phyloP scores from a whole-genome alignment of 1,284 basidiomycete species.

The Ceratobasidium sp. region DNA sequence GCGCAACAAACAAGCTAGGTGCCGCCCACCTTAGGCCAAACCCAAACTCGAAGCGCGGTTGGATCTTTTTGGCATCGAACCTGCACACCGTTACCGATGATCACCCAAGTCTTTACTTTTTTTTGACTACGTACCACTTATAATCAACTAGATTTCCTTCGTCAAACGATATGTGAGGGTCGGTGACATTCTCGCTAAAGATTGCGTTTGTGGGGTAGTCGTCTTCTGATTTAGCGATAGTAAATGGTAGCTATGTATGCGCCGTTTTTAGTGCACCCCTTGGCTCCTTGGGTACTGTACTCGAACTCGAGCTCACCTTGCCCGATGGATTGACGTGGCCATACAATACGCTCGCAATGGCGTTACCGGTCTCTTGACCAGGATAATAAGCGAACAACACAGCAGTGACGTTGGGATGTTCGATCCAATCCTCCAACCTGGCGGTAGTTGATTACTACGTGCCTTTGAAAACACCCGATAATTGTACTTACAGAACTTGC shows the following conservation, averaged over 20 bases:
- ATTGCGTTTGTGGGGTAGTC: constrained; percentile 45
- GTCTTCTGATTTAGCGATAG: constrained; percentile 57
- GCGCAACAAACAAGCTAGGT: constrained; percentile 56
- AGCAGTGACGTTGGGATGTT: constrained; percentile 70
- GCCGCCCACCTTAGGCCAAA: constrained; percentile 64
- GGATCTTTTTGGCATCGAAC: constrained; percentile 54
- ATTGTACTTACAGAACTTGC: constrained; percentile 25
- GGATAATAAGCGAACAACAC: constrained; percentile 53
- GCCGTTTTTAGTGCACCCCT: neutral
- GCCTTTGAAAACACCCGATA: constrained; percentile 49
- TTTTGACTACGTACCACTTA: constrained; percentile 45
- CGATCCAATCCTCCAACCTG: constrained; percentile 67
- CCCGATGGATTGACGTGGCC: constrained; percentile 80
- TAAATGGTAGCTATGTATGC: constrained; percentile 58
- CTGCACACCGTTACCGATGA: neutral
- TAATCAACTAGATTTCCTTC: constrained; percentile 64
- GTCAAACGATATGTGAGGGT: constrained; percentile 67
- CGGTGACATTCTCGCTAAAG: constrained; percentile 56
- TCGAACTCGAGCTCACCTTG: constrained; percentile 79
- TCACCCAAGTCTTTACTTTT: neutral
- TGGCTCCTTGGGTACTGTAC: constrained; percentile 57
- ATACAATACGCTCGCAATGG: constrained; percentile 79
- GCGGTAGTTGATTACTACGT: constrained; percentile 60
- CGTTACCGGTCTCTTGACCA: constrained; percentile 67
- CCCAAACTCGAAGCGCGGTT: constrained; percentile 67